These are phyloP conservation scores for Dictyostelium citrinum DNA, from an alignment of 78 protist species.

Conservation along the genomic window DNA sequence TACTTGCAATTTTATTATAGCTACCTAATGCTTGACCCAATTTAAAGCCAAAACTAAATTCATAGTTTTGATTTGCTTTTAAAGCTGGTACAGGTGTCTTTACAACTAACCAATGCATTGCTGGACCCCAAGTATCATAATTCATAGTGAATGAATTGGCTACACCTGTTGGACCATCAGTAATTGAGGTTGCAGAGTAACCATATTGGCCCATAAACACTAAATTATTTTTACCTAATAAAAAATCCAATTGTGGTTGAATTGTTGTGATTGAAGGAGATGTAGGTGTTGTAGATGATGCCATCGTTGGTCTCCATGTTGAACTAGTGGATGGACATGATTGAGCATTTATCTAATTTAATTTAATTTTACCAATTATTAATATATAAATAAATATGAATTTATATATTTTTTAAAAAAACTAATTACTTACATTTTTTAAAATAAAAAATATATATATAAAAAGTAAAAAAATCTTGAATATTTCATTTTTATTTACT, in stretches of 20 bases:
- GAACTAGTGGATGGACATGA: slow-evolving; percentile 13
- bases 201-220: not conserved
- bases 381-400: too few relatives aligned
- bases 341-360: not conserved
- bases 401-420: not conserved
- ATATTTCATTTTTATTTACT: not conserved
- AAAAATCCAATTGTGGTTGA: not conserved
- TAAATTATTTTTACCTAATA: not conserved
- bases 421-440: not conserved
- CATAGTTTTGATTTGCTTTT: not conserved
- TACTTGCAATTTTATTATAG: slow-evolving; percentile 1
- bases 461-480: not conserved
- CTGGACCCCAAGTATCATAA: not conserved
- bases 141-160: slow-evolving; percentile 11
- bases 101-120: not conserved
- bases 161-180: not conserved
- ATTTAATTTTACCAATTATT: too few relatives aligned
- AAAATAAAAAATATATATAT: not conserved
- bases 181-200: not conserved
- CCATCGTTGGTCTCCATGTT: slow-evolving; percentile 36
- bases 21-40: not conserved
- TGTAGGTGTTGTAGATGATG: not conserved
- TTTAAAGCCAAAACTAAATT: not conserved
- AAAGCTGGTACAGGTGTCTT: not conserved
- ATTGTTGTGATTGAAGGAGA: slow-evolving; percentile 3